Conservation (phyloP, 768 basidiomycete species). For the Cystobasidium onofrii region DNA sequence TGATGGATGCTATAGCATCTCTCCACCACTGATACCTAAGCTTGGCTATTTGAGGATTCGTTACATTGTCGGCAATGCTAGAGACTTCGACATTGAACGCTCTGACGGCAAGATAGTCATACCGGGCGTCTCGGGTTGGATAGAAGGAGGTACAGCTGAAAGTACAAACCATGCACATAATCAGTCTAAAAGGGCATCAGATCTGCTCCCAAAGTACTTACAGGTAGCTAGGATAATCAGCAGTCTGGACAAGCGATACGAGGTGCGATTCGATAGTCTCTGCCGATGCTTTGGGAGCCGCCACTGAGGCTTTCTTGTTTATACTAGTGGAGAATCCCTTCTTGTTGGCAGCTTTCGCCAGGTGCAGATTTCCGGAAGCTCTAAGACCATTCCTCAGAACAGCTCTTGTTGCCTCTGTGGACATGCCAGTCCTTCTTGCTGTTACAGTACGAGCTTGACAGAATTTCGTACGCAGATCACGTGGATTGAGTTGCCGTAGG, state of each 20-base stretch:
- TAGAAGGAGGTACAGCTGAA: conserved; percentile 37
- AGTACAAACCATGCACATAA: not conserved
- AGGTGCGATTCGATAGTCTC: not conserved
- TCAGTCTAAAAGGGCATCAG: not conserved
- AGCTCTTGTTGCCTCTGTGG: not conserved
- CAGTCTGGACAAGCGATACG: not conserved
- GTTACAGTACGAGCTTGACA: not conserved
- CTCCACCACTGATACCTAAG: conserved; percentile 42
- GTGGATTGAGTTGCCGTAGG: too few species aligned
- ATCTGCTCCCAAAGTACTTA: not conserved
- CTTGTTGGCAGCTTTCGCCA: not conserved
- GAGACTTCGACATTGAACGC: conserved; percentile 41
- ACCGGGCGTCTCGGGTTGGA: conserved; percentile 31
- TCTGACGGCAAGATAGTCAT: conserved; percentile 36
- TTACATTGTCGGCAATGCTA: conserved; percentile 36
- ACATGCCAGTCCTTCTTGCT: not conserved
- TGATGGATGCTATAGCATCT: conserved; percentile 36
- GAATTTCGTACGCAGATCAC: not conserved
- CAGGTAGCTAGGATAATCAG: conserved; percentile 22
- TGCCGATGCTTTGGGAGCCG: not conserved
- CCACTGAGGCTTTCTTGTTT: not conserved
- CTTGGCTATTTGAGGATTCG: conserved; percentile 36
- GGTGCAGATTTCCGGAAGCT: not conserved
- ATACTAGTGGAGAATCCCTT: not conserved
- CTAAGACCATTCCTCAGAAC: not conserved